Evolutionary conservation across 2,329 filamentous ascomycete species (phyloP).

Genomic region (Curvularia lunata): DNA sequence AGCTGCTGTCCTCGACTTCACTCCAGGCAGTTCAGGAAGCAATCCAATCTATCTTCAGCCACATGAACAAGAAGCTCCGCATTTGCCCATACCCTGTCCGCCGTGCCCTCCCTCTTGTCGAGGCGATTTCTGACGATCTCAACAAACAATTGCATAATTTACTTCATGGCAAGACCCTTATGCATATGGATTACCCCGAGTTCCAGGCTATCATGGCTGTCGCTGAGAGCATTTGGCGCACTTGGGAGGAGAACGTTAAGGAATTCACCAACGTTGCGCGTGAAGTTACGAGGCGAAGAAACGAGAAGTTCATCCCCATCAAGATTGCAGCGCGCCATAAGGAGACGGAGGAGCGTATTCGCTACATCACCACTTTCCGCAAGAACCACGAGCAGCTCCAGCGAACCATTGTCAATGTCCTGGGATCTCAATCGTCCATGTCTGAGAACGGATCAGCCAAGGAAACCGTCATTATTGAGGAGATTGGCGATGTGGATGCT

Average conservation of each 20-base stretch:
- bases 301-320: slow-evolving; percentile 98
- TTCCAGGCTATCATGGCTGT: slow-evolving; percentile 85
- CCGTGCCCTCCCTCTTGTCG: slow-evolving; percentile 89
- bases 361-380: slow-evolving; percentile 92
- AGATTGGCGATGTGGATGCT: slow-evolving; percentile 96
- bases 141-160: slow-evolving; percentile 85
- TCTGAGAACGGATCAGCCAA: slow-evolving; percentile 45
- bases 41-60: slow-evolving; percentile 85
- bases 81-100: slow-evolving; percentile 95
- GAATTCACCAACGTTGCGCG: slow-evolving; percentile 98
- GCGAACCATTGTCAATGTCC: slow-evolving; percentile 94
- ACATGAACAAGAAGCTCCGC: slow-evolving; percentile 97
- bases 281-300: slow-evolving; percentile 89
- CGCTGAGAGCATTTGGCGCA: slow-evolving; percentile 83
- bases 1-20: slow-evolving; percentile 89
- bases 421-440: slow-evolving; percentile 68
- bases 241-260: slow-evolving; percentile 95
- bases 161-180: slow-evolving; percentile 83
- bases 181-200: slow-evolving; percentile 90
- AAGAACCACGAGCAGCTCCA: slow-evolving; percentile 98
- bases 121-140: slow-evolving; percentile 93
- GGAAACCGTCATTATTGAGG: slow-evolving; percentile 75
- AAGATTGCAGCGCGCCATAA: slow-evolving; percentile 89
- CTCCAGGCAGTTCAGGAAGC: slow-evolving; percentile 88
- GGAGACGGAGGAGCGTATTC: slow-evolving; percentile 86